Conservation (phyloP, 768 basidiomycete species). For the Tephrocybe sp. region DNA sequence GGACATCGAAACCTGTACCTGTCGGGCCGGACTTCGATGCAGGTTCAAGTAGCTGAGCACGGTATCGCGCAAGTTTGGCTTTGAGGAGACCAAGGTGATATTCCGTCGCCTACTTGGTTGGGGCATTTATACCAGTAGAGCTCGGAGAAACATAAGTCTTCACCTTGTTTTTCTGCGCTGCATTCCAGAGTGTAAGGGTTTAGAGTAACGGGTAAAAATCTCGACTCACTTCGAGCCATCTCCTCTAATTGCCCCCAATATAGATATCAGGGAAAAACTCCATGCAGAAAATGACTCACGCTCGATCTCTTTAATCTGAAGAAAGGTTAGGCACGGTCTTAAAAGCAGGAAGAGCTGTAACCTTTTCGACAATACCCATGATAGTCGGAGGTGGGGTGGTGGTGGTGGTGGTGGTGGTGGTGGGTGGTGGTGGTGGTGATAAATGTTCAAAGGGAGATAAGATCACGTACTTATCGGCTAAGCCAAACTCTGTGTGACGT, state of each 20-base stretch:
- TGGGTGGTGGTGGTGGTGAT: not conserved
- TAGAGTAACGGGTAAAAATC: not conserved
- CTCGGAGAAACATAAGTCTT: conserved; percentile 2
- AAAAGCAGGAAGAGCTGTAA: conserved; percentile 6
- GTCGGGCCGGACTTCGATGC: conserved; percentile 75
- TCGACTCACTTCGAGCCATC: conserved; percentile 88
- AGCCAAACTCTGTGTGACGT: conserved; percentile 1
- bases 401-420: not conserved
- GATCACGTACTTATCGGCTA: conserved; percentile 9
- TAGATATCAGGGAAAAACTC: not conserved
- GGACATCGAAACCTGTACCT: conserved; percentile 88
- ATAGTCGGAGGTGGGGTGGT: conserved; percentile 17
- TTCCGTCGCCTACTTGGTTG: conserved; percentile 73
- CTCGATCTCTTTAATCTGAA: conserved; percentile 93
- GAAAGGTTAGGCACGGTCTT: not conserved
- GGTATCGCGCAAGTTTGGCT: conserved; percentile 92
- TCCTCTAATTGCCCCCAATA: conserved; percentile 57
- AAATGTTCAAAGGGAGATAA: conserved; percentile 1
- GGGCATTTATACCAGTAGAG: conserved; percentile 10
- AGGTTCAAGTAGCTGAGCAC: conserved; percentile 93
- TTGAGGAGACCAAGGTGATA: conserved; percentile 93
- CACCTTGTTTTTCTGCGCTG: conserved; percentile 96
- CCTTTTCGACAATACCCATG: conserved; percentile 97
- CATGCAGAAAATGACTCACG: conserved; percentile 48
- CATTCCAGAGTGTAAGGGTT: conserved; percentile 1